Percentiles rank a stretch among this genome's conserved stretches.
phyloP scores from a whole-genome alignment of 331 rosid genomes.

The Telfairia occidentalis region DNA sequence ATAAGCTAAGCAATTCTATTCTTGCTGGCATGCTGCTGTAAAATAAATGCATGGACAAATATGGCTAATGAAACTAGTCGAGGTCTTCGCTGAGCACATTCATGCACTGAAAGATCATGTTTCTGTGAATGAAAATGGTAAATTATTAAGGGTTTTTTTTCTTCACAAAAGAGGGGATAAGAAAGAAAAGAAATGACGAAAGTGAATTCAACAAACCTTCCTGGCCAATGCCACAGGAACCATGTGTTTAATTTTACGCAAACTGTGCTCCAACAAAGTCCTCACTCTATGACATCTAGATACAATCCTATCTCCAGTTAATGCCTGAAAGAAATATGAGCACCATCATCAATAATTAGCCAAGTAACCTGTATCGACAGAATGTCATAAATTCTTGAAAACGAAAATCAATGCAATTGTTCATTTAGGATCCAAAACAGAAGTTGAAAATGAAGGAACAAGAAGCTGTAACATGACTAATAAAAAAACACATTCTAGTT shows the following conservation, averaged over 20 bases:
- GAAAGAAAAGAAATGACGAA: conserved; percentile 1
- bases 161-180: not conserved
- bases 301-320: conserved; percentile 49
- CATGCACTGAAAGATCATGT: not conserved
- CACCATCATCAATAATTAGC: not conserved
- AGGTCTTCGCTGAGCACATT: not conserved
- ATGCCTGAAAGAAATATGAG: conserved; percentile 40
- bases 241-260: conserved; percentile 41
- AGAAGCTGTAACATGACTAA: no score
- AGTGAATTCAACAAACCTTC: conserved; percentile 42
- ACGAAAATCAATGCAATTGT: no score
- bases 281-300: conserved; percentile 40
- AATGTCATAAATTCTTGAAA: not conserved
- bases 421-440: no score
- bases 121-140: not conserved
- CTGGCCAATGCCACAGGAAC: conserved; percentile 62
- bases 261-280: conserved; percentile 44
- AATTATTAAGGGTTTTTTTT: not conserved
- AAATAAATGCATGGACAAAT: not conserved
- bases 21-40: not conserved
- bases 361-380: not conserved
- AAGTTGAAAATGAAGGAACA: no score
- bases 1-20: not conserved
- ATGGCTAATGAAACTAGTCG: not conserved
- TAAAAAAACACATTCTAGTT: no score